Evolutionary conservation across 108 stramenopile species (phyloP).

Genomic region (Heterococcus sp.): DNA sequence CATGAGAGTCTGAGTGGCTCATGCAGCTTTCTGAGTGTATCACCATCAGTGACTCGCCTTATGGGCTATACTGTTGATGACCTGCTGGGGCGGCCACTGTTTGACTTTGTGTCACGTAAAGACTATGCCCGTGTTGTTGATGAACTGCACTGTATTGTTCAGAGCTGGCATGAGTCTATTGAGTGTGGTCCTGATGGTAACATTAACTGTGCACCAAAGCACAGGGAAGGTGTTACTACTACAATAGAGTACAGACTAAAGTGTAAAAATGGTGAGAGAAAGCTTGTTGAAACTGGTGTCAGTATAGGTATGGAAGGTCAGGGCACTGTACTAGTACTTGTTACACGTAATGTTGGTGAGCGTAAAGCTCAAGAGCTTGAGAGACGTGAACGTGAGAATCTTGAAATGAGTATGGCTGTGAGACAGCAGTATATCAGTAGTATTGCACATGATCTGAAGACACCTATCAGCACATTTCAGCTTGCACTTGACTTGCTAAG

Average conservation of each 20-base stretch:
- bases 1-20: background rate
- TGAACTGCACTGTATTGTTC: background rate
- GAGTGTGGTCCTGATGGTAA: too few relatives aligned
- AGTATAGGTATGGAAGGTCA: background rate
- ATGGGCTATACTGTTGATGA: background rate
- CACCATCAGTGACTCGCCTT: background rate
- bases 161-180: too few relatives aligned
- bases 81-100: background rate
- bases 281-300: background rate
- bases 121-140: background rate
- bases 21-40: background rate
- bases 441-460: constrained; percentile 14
- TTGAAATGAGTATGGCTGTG: background rate
- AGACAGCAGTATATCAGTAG: constrained; percentile 6
- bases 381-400: background rate
- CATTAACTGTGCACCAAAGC: too few relatives aligned
- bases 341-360: background rate
- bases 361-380: background rate
- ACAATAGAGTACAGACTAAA: background rate
- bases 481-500: constrained; percentile 8
- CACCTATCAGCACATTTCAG: constrained; percentile 2
- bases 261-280: background rate
- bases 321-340: background rate
- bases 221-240: background rate
- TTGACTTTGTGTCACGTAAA: background rate